phyloP scores from a whole-genome alignment of 805 yeast genomes.

The Starmerella sirachaensis region DNA sequence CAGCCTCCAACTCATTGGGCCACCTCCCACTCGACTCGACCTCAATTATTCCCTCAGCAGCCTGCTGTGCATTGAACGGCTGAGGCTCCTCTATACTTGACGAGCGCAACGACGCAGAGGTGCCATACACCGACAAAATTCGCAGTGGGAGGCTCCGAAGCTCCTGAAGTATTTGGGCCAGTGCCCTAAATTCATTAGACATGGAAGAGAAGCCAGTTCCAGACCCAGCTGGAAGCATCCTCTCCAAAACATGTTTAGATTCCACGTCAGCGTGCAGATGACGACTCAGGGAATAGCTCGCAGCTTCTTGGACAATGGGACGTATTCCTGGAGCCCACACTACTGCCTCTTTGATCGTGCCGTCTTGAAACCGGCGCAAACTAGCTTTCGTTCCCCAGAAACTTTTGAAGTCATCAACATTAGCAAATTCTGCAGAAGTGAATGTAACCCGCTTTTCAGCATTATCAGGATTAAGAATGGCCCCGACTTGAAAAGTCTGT shows the following conservation, averaged over 20 bases:
- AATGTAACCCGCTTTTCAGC: conserved; percentile 73
- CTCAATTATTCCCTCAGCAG: conserved; percentile 70
- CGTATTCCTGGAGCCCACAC: conserved; percentile 54
- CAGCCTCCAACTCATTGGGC: conserved; percentile 83
- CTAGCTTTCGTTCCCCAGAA: conserved; percentile 89
- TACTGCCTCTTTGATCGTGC: conserved; percentile 79
- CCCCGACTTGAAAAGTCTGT: conserved; percentile 37
- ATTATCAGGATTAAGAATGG: conserved; percentile 57
- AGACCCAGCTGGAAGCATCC: conserved; percentile 43
- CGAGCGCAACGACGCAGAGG: conserved; percentile 61
- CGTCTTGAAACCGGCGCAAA: conserved; percentile 85
- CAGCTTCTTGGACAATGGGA: conserved; percentile 54
- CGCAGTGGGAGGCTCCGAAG: conserved; percentile 50
- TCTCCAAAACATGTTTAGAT: conserved; percentile 12
- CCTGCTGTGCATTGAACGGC: conserved; percentile 26
- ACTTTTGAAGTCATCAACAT: conserved; percentile 48
- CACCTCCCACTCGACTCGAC: conserved; percentile 84
- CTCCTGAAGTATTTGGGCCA: conserved; percentile 38
- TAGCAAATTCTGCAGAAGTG: conserved; percentile 51
- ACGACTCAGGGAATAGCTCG: conserved; percentile 47
- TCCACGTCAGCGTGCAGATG: conserved; percentile 38
- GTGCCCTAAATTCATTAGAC: conserved; percentile 37
- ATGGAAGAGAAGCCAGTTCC: conserved; percentile 24
- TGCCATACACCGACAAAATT: conserved; percentile 59
- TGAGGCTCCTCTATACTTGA: conserved; percentile 70